Evolutionary conservation across 257 asterid species (phyloP).

Genomic region (Cordia subcordata): DNA sequence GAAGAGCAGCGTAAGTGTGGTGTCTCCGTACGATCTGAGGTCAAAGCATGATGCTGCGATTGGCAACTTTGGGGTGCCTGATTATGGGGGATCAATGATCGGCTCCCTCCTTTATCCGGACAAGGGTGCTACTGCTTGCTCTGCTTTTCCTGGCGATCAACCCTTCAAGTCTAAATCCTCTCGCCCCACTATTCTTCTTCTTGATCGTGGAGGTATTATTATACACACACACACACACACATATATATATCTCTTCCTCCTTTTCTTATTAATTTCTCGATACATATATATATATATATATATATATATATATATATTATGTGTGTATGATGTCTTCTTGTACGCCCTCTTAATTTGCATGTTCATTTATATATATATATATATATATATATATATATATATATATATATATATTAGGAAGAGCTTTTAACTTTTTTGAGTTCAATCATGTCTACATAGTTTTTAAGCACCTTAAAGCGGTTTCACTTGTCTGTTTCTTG

Average conservation of each 20-base stretch:
- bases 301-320: no score
- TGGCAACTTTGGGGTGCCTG: slow-evolving; percentile 93
- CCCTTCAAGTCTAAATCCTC: slow-evolving; percentile 72
- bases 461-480: no score
- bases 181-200: slow-evolving; percentile 73
- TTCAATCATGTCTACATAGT: no score
- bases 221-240: no score
- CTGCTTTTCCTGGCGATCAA: slow-evolving; percentile 51
- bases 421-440: no score
- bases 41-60: slow-evolving; percentile 85
- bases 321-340: no score
- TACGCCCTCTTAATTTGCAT: background rate
- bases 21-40: slow-evolving; percentile 48
- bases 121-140: slow-evolving; percentile 47
- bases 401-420: no score
- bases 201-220: slow-evolving; percentile 81
- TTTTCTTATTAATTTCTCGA: background rate
- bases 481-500: no score
- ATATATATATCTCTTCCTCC: no score
- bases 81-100: slow-evolving; percentile 77
- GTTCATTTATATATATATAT: no score
- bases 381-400: no score
- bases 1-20: slow-evolving; percentile 65
- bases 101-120: slow-evolving; percentile 64
- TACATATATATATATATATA: background rate